Evolutionary conservation across 2,329 filamentous ascomycete species (phyloP).

Genomic region (Trichoderma brevicompactum): DNA sequence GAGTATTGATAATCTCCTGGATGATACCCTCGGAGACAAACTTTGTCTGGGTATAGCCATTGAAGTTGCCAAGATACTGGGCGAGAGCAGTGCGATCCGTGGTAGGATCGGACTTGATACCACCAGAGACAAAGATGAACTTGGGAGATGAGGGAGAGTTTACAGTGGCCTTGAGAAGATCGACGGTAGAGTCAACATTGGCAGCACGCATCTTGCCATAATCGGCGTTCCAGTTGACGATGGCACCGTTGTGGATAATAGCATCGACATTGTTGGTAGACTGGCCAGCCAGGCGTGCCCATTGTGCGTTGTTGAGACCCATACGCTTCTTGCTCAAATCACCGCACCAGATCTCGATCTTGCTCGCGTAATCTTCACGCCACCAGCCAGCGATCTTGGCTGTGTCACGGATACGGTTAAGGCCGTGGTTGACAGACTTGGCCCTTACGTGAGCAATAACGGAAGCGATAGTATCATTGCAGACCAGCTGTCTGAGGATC

Average conservation of each 20-base stretch:
- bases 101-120: slow-evolving; percentile 25
- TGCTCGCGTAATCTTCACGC: neutral
- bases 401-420: slow-evolving; percentile 18
- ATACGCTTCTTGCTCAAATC: slow-evolving; percentile 64
- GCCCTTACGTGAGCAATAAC: slow-evolving; percentile 15
- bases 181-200: slow-evolving; percentile 62
- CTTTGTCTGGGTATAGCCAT: slow-evolving; percentile 36
- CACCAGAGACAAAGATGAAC: slow-evolving; percentile 36
- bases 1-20: slow-evolving; percentile 22
- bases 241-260: slow-evolving; percentile 80
- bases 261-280: slow-evolving; percentile 64
- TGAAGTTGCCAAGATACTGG: slow-evolving; percentile 16
- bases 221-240: slow-evolving; percentile 77
- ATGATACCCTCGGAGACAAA: slow-evolving; percentile 35
- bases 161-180: slow-evolving; percentile 31
- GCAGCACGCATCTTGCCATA: slow-evolving; percentile 72
- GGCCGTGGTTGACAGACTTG: slow-evolving; percentile 7
- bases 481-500: slow-evolving; percentile 24
- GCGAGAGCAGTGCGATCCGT: slow-evolving; percentile 9
- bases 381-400: slow-evolving; percentile 26
- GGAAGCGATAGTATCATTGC: slow-evolving; percentile 11
- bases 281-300: slow-evolving; percentile 58
- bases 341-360: slow-evolving; percentile 23
- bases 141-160: slow-evolving; percentile 30
- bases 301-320: slow-evolving; percentile 65